Percentiles rank a stretch among this genome's conserved stretches.
phyloP scores from a whole-genome alignment of 2,329 filamentous ascomycete species.

The Kalmusia sp. region DNA sequence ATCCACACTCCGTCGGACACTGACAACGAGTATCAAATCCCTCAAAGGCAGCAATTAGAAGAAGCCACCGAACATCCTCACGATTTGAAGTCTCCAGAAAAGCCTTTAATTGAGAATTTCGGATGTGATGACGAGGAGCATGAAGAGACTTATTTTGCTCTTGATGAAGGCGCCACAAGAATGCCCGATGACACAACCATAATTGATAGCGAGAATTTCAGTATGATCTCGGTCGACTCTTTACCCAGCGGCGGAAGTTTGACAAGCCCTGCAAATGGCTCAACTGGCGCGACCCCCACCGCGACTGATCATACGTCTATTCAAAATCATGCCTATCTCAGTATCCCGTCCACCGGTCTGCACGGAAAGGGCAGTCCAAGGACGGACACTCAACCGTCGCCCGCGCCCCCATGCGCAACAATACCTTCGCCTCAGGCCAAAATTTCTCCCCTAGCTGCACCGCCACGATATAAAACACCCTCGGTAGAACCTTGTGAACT shows the following conservation, averaged over 20 bases:
- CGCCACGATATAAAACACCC: constrained; percentile 37
- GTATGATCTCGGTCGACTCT: constrained; percentile 58
- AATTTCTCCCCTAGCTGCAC: constrained; percentile 21
- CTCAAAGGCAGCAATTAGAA: neutral
- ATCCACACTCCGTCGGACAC: constrained; percentile 34
- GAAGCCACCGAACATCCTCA: constrained; percentile 2
- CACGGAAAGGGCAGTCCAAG: constrained; percentile 12
- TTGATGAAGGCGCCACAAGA: constrained; percentile 41
- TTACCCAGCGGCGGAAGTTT: constrained; percentile 44
- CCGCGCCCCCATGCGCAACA: constrained; percentile 9
- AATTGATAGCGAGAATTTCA: constrained; percentile 58
- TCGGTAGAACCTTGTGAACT: constrained; percentile 33
- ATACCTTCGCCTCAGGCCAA: constrained; percentile 9
- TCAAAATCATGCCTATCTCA: constrained; percentile 21
- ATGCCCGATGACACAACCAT: constrained; percentile 54
- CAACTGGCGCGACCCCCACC: constrained; percentile 11
- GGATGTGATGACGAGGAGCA: constrained; percentile 24
- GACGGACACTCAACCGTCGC: constrained; percentile 11
- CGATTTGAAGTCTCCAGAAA: neutral
- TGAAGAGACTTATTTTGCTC: constrained; percentile 31
- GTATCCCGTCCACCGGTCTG: constrained; percentile 5
- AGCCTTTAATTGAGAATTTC: constrained; percentile 13
- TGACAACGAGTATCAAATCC: constrained; percentile 24
- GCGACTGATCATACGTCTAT: constrained; percentile 13
- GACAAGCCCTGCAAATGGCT: constrained; percentile 32